A percentile compares a stretch with the other conserved stretches of the same genome.
These are phyloP conservation scores for Tetradesmus obliquus DNA, from an alignment of 139 green algal species.

Conservation along the genomic window DNA sequence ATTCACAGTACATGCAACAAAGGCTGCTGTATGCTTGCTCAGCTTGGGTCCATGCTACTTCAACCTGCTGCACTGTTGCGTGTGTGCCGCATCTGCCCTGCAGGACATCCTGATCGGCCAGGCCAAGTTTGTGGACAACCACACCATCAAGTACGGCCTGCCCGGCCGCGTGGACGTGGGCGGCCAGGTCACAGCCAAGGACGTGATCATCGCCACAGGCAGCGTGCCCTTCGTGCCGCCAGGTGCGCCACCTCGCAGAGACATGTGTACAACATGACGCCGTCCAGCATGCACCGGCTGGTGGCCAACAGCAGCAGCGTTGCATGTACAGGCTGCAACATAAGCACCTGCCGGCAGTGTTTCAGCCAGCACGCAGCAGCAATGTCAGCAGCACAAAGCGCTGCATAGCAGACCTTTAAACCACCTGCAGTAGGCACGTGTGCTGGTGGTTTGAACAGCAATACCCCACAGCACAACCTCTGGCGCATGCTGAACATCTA, in stretches of 20 bases:
- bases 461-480: no score
- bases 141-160: constrained; percentile 92
- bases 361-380: no score
- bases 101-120: constrained; percentile 94
- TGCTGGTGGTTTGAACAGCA: no score
- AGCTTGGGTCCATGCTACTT: no score
- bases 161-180: constrained; percentile 94
- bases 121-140: constrained; percentile 86
- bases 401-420: no score
- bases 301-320: neutral
- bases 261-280: neutral
- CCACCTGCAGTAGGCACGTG: no score
- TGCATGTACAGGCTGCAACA: neutral
- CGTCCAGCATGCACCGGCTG: neutral
- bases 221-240: constrained; percentile 98
- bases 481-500: no score
- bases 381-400: no score
- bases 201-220: constrained; percentile 99
- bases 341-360: no score
- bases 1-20: no score
- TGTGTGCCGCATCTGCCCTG: neutral
- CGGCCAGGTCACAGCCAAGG: constrained; percentile 86
- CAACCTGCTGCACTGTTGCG: neutral
- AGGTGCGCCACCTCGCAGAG: constrained; percentile 28
- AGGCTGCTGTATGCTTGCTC: no score